Conservation (phyloP, 1,284 basidiomycete species). For the Naganishia albida region DNA sequence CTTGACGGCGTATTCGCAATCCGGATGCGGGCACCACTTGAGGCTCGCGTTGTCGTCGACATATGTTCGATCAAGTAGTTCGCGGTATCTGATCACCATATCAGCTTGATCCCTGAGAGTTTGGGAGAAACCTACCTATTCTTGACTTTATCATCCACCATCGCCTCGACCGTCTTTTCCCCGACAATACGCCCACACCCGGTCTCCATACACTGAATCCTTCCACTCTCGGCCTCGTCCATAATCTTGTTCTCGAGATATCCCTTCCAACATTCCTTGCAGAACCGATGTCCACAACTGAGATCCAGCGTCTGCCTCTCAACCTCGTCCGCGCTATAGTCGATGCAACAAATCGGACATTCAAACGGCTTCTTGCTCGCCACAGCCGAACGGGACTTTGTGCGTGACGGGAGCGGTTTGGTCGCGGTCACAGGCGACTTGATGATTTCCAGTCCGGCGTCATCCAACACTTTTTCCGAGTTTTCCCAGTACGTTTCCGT, state of each 20-base stretch:
- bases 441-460: conserved; percentile 64
- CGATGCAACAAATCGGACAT: conserved; percentile 89
- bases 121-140: conserved; percentile 50
- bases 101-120: neutral
- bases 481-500: conserved; percentile 95
- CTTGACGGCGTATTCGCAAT: conserved; percentile 79
- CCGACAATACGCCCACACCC: conserved; percentile 75
- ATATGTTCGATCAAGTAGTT: conserved; percentile 84
- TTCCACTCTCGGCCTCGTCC: conserved; percentile 80
- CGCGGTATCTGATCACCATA: conserved; percentile 66
- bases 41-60: conserved; percentile 80
- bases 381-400: conserved; percentile 55
- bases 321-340: conserved; percentile 59
- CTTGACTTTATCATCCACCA: conserved; percentile 53
- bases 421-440: conserved; percentile 45
- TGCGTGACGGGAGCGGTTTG: conserved; percentile 44
- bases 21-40: conserved; percentile 82
- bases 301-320: conserved; percentile 63
- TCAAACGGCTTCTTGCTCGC: conserved; percentile 63
- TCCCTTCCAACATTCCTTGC: conserved; percentile 80
- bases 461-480: conserved; percentile 66
- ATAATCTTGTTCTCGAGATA: conserved; percentile 84
- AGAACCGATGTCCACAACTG: conserved; percentile 78
- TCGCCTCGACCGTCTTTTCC: conserved; percentile 56
- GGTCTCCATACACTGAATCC: conserved; percentile 90